These are phyloP conservation scores for Ramaria rubella DNA, from an alignment of 768 basidiomycete species.

Conservation along the genomic window DNA sequence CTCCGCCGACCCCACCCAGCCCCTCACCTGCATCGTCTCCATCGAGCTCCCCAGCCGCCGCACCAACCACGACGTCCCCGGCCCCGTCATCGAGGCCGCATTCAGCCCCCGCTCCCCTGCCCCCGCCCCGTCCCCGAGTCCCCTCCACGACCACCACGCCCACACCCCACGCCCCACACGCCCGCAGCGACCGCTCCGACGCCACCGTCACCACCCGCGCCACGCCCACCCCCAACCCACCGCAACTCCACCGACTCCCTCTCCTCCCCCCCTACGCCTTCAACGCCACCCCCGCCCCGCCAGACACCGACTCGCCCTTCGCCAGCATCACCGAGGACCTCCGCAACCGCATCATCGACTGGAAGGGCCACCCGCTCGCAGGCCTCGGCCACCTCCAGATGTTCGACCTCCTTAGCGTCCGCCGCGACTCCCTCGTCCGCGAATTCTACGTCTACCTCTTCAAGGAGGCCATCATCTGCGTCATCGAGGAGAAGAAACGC, in stretches of 20 bases:
- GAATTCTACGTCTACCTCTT: constrained; percentile 97
- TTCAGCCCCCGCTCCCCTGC: not conserved
- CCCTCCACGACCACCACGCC: not conserved
- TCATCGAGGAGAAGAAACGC: constrained; percentile 92
- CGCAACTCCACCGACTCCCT: constrained; percentile 17
- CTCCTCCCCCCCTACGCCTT: constrained; percentile 20
- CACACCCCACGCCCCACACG: not conserved
- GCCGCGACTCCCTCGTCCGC: constrained; percentile 81
- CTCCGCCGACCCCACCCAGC: constrained; percentile 60
- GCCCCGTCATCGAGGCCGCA: constrained; percentile 25
- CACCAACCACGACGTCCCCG: constrained; percentile 40
- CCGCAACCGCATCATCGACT: constrained; percentile 84
- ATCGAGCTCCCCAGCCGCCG: constrained; percentile 87
- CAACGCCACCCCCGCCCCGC: constrained; percentile 25
- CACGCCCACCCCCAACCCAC: no score
- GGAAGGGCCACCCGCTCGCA: constrained; percentile 90
- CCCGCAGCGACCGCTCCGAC: not conserved
- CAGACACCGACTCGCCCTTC: constrained; percentile 58
- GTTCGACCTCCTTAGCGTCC: constrained; percentile 86
- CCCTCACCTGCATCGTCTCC: constrained; percentile 88
- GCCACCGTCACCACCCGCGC: constrained; percentile 8
- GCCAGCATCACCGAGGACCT: constrained; percentile 82
- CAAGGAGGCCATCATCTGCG: constrained; percentile 96
- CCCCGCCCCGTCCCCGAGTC: constrained; percentile 17
- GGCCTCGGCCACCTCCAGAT: constrained; percentile 85